phyloP scores from a whole-genome alignment of 176 grass and related monocot genomes.

The barley (Hordeum vulgare) region DNA sequence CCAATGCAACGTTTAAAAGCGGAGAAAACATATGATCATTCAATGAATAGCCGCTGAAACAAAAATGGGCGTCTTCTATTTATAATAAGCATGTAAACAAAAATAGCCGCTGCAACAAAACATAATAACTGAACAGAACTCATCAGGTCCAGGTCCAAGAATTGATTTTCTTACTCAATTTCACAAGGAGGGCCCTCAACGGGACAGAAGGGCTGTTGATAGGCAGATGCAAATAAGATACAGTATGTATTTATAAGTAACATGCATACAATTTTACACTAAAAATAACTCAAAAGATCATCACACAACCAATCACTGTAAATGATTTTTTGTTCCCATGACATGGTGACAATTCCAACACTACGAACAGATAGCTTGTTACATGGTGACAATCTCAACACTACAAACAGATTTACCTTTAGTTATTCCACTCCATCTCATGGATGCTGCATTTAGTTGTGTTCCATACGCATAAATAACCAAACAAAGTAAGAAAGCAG shows the following conservation, averaged over 20 bases:
- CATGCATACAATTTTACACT: background rate
- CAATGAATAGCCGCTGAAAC: background rate
- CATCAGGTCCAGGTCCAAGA: background rate
- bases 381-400: background rate
- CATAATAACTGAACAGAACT: background rate
- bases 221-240: background rate
- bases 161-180: background rate
- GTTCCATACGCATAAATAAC: background rate
- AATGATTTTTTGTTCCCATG: background rate
- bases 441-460: background rate
- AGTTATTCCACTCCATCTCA: background rate
- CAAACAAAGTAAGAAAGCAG: background rate
- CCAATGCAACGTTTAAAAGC: background rate
- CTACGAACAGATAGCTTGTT: background rate
- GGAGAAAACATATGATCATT: background rate
- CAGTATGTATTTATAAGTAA: too few species aligned
- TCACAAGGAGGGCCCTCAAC: background rate
- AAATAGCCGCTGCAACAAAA: background rate
- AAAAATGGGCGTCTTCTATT: background rate
- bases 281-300: background rate
- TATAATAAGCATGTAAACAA: too few species aligned
- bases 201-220: background rate
- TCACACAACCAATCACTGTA: background rate
- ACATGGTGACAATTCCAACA: background rate
- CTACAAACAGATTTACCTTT: background rate